Percentiles rank a stretch among this genome's conserved stretches.
These are phyloP conservation scores for Collybia sordida DNA, from an alignment of 768 basidiomycete species.

Conservation along the genomic window DNA sequence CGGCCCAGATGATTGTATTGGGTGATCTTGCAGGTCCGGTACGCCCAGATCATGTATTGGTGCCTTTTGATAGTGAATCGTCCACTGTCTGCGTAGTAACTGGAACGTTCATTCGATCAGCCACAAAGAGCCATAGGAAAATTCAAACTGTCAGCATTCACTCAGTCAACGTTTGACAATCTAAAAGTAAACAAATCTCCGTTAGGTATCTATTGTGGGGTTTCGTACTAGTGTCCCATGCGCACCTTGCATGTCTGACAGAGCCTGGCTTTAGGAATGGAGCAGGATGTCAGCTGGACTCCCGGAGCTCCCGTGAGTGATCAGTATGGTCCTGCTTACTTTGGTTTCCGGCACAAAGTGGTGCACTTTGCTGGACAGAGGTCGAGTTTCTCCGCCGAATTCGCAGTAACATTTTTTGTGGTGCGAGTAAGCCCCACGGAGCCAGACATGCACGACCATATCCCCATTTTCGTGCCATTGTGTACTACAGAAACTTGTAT, in stretches of 20 bases:
- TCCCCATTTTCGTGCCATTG: conserved; percentile 2
- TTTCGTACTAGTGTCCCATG: no score
- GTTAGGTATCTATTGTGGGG: background rate
- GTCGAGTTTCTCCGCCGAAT: background rate
- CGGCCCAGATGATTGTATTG: background rate
- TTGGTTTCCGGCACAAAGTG: background rate
- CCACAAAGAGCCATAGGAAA: no score
- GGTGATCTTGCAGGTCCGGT: background rate
- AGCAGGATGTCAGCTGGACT: no score
- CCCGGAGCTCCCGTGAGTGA: background rate
- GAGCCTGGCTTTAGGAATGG: no score
- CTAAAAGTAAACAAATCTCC: background rate
- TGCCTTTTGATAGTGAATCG: background rate
- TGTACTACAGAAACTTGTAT: background rate
- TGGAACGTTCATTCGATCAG: background rate
- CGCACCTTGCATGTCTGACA: no score
- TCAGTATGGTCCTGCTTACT: background rate
- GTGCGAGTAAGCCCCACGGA: background rate
- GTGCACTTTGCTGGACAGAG: background rate
- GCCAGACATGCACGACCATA: background rate
- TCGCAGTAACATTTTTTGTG: background rate
- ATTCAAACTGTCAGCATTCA: background rate
- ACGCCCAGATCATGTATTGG: conserved; percentile 1
- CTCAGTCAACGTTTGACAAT: background rate
- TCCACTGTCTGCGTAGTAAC: background rate